Percentiles rank a stretch among this genome's conserved stretches.
Evolutionary conservation across 2,329 filamentous ascomycete genomes (phyloP).

Genomic region (Aureobasidium musti): DNA sequence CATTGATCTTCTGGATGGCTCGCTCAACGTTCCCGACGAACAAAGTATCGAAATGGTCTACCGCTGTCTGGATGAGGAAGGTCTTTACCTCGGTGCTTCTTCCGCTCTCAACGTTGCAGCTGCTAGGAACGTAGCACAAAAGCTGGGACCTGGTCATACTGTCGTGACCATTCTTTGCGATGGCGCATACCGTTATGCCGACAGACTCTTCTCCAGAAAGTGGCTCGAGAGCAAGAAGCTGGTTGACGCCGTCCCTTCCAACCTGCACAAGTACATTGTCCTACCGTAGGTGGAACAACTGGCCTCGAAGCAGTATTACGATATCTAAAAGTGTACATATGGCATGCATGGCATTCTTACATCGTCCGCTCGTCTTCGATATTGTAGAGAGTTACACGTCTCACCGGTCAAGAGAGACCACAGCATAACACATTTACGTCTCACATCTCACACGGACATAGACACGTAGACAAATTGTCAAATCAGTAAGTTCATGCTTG

Average conservation of each 20-base stretch:
- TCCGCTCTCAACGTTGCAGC: slow-evolving; percentile 94
- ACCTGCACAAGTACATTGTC: slow-evolving; percentile 91
- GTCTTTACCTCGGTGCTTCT: slow-evolving; percentile 90
- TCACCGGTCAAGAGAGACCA: not conserved
- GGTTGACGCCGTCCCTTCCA: slow-evolving; percentile 75
- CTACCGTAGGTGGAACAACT: slow-evolving; percentile 59
- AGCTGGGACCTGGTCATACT: slow-evolving; percentile 82
- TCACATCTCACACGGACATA: not conserved
- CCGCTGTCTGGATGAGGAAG: slow-evolving; percentile 91
- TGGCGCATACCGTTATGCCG: slow-evolving; percentile 96
- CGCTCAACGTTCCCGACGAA: slow-evolving; percentile 82
- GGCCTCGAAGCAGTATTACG: not conserved
- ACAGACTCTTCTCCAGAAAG: slow-evolving; percentile 85
- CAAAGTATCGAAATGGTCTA: slow-evolving; percentile 99
- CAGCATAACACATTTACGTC: not conserved
- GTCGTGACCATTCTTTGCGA: slow-evolving; percentile 94
- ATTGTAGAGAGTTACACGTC: not conserved
- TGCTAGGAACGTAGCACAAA: slow-evolving; percentile 89
- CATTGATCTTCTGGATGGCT: slow-evolving; percentile 79
- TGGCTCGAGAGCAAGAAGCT: slow-evolving; percentile 90
- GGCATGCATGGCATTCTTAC: not conserved
- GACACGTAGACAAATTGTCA: not conserved
- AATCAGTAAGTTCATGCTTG: not conserved
- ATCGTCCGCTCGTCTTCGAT: not conserved
- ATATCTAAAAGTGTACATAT: slow-evolving; percentile 20